phyloP scores from a whole-genome alignment of 768 basidiomycete species.

The Lentinula boryana region DNA sequence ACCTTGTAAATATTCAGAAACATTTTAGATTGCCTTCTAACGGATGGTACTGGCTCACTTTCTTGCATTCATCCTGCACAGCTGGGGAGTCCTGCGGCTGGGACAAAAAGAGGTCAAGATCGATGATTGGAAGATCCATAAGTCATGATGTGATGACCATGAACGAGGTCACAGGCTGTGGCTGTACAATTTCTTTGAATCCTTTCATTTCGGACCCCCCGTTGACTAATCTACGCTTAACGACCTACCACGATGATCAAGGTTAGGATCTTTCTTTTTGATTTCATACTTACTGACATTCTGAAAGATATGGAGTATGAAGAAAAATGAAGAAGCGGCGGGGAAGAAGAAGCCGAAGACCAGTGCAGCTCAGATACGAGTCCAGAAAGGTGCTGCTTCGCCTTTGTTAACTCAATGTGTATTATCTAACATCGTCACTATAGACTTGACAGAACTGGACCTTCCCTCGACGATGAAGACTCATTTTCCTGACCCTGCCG shows the following conservation, averaged over 20 bases:
- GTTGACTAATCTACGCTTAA: constrained; percentile 6
- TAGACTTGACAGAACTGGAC: constrained; percentile 96
- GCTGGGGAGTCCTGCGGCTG: constrained; percentile 36
- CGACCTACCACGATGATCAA: constrained; percentile 14
- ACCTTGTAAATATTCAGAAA: constrained; percentile 37
- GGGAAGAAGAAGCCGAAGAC: constrained; percentile 99
- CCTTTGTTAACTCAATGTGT: not conserved
- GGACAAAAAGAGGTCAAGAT: constrained; percentile 68
- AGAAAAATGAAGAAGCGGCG: constrained; percentile 97
- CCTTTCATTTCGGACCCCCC: not conserved
- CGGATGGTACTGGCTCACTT: constrained; percentile 30
- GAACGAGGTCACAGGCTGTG: not conserved
- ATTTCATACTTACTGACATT: not conserved
- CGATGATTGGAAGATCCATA: constrained; percentile 64
- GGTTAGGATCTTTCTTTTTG: constrained; percentile 2
- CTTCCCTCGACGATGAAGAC: constrained; percentile 96
- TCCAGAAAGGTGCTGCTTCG: constrained; percentile 84
- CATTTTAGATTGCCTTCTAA: not conserved
- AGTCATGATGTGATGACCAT: no score
- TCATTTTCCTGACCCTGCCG: constrained; percentile 82
- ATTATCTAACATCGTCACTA: not conserved
- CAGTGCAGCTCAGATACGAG: constrained; percentile 94
- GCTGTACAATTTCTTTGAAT: not conserved
- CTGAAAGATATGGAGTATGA: constrained; percentile 96
- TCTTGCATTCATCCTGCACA: constrained; percentile 58